These are phyloP conservation scores for Epichloe baconii DNA, from an alignment of 2,329 filamentous ascomycete species.

Conservation along the genomic window DNA sequence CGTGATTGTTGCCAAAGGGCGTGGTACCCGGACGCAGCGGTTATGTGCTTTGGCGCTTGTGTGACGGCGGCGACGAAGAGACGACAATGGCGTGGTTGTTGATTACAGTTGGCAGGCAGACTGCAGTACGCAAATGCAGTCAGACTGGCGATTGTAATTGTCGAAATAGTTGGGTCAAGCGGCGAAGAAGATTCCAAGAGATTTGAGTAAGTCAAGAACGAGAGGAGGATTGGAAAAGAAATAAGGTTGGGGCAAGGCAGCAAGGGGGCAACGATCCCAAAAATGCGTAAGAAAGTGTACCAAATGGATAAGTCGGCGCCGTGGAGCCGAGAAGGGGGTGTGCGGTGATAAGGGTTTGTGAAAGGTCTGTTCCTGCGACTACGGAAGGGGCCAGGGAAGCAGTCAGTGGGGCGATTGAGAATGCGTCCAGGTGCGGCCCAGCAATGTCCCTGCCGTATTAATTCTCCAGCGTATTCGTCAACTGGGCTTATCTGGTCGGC, in stretches of 20 bases:
- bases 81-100: neutral
- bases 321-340: constrained; percentile 19
- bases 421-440: neutral
- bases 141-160: neutral
- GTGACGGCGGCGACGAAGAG: neutral
- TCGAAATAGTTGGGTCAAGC: neutral
- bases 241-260: constrained; percentile 10
- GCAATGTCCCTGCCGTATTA: neutral
- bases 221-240: constrained; percentile 7
- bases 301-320: constrained; percentile 22
- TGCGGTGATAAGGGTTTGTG: constrained; percentile 3
- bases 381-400: neutral
- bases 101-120: neutral
- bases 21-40: no score
- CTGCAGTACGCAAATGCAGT: no score
- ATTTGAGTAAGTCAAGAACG: neutral
- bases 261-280: constrained; percentile 8
- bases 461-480: no score
- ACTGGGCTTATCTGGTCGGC: no score
- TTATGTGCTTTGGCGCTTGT: neutral
- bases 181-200: neutral
- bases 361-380: neutral
- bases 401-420: neutral
- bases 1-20: no score
- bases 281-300: constrained; percentile 9